These are phyloP conservation scores for Vanderwaltozyma tropicalis DNA, from an alignment of 805 yeast genomes.

Conservation along the genomic window DNA sequence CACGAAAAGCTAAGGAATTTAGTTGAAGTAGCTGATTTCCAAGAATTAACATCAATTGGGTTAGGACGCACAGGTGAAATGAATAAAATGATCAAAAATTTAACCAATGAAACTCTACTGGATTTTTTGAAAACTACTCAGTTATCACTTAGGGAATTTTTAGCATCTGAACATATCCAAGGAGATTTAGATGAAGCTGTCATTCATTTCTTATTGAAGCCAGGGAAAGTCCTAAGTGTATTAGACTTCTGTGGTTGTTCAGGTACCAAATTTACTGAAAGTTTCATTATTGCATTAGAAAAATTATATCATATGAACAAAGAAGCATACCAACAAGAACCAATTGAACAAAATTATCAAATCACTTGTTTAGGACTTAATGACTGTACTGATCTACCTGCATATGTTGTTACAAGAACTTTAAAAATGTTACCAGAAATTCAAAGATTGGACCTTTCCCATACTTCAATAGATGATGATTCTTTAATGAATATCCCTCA, in stretches of 20 bases:
- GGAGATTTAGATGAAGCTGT: conserved; percentile 57
- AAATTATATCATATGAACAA: conserved; percentile 15
- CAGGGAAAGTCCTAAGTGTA: conserved; percentile 41
- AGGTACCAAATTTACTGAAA: conserved; percentile 47
- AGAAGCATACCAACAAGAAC: conserved; percentile 2
- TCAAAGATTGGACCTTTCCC: conserved; percentile 66
- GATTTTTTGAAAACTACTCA: conserved; percentile 47
- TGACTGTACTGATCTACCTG: conserved; percentile 72
- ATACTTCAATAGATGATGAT: conserved; percentile 65
- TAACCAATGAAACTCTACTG: conserved; percentile 61
- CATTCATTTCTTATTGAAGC: conserved; percentile 20
- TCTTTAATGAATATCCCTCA: conserved; percentile 46
- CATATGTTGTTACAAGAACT: conserved; percentile 35
- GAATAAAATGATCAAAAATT: conserved; percentile 88
- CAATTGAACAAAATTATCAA: conserved; percentile 26
- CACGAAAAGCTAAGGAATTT: conserved; percentile 39
- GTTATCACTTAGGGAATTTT: conserved; percentile 64
- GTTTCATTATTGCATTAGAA: conserved; percentile 36
- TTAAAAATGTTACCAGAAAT: conserved; percentile 49
- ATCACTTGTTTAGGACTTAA: conserved; percentile 55
- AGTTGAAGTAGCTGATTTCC: conserved; percentile 73
- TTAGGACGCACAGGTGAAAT: conserved; percentile 80
- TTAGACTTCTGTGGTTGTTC: conserved; percentile 87
- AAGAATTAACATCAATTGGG: conserved; percentile 82
- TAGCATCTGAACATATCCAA: conserved; percentile 79